A percentile compares a stretch with the other conserved stretches of the same genome.
phyloP scores from a whole-genome alignment of 352 stramenopile genomes.

The Pythium grandisporangium region DNA sequence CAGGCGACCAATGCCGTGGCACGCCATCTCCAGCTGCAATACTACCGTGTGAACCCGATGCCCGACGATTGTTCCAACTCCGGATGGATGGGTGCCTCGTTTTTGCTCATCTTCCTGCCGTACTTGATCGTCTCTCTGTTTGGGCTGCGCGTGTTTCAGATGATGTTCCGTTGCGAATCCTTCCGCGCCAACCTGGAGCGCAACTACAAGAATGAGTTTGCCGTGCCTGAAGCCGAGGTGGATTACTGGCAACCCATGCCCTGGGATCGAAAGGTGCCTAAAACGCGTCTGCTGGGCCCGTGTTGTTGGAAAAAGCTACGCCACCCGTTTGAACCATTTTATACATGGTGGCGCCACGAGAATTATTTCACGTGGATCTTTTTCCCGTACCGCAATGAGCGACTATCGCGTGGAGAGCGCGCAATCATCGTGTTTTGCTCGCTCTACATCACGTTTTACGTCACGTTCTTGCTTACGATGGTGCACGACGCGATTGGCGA shows the following conservation, averaged over 20 bases:
- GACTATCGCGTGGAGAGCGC: slow-evolving; percentile 40
- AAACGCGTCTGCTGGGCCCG: slow-evolving; percentile 43
- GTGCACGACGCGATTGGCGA: slow-evolving; percentile 26
- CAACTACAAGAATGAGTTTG: slow-evolving; percentile 42
- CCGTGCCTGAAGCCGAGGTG: slow-evolving; percentile 48
- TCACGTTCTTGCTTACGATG: slow-evolving; percentile 61
- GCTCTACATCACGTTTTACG: slow-evolving; percentile 70
- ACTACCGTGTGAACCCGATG: slow-evolving; percentile 54
- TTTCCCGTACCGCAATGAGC: slow-evolving; percentile 57
- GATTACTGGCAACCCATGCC: slow-evolving; percentile 64
- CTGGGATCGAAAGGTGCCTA: slow-evolving; percentile 64
- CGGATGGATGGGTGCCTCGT: slow-evolving; percentile 29
- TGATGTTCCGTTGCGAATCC: slow-evolving; percentile 40
- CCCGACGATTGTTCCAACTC: slow-evolving; percentile 38
- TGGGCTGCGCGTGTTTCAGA: slow-evolving; percentile 51
- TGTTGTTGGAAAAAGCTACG: slow-evolving; percentile 66
- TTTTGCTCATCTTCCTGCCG: slow-evolving; percentile 48
- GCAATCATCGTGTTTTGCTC: slow-evolving; percentile 60
- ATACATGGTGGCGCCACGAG: slow-evolving; percentile 67
- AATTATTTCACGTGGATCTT: slow-evolving; percentile 80
- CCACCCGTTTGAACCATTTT: slow-evolving; percentile 49
- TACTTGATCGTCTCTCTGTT: slow-evolving; percentile 45
- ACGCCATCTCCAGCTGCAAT: slow-evolving; percentile 12
- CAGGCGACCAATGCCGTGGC: slow-evolving; percentile 11
- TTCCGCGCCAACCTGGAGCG: slow-evolving; percentile 53